Conservation (phyloP, 257 asterid genomes). For the Nicotiana tabacum region DNA sequence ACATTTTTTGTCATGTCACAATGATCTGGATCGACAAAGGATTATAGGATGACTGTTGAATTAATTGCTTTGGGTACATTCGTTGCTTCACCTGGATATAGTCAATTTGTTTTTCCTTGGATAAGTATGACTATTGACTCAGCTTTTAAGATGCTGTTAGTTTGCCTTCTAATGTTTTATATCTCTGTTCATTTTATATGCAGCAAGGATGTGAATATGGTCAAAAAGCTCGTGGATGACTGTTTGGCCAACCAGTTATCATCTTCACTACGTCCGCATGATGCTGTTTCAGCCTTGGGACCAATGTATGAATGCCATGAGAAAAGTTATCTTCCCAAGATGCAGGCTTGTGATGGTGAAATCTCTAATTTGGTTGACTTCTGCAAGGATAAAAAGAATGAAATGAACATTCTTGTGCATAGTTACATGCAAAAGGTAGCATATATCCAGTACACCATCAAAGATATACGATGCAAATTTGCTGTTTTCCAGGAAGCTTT, state of each 20-base stretch:
- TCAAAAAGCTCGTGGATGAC: slow-evolving; percentile 92
- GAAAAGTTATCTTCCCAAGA: slow-evolving; percentile 69
- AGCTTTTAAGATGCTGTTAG: background rate
- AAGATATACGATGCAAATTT: slow-evolving; percentile 76
- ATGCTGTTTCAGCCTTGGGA: slow-evolving; percentile 97
- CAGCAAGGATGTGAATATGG: slow-evolving; percentile 93
- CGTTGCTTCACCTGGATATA: background rate
- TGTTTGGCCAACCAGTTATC: slow-evolving; percentile 65
- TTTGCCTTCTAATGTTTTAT: slow-evolving; percentile 2
- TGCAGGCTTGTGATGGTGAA: slow-evolving; percentile 66
- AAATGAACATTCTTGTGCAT: slow-evolving; percentile 81
- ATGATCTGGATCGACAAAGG: background rate
- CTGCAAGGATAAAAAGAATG: slow-evolving; percentile 81
- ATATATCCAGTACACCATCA: slow-evolving; percentile 68
- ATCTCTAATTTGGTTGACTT: slow-evolving; percentile 61
- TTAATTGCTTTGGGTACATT: background rate
- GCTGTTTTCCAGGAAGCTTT: slow-evolving; percentile 93
- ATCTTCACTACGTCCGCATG: slow-evolving; percentile 94
- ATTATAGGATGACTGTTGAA: background rate
- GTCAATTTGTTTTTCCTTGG: background rate
- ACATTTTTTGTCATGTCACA: background rate
- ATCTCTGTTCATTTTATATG: slow-evolving; percentile 19
- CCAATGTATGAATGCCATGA: slow-evolving; percentile 94
- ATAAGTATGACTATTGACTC: background rate
- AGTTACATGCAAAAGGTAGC: slow-evolving; percentile 91